Evolutionary conservation across 805 yeast genomes (phyloP).

Genomic region (Suhomyces vadensis): DNA sequence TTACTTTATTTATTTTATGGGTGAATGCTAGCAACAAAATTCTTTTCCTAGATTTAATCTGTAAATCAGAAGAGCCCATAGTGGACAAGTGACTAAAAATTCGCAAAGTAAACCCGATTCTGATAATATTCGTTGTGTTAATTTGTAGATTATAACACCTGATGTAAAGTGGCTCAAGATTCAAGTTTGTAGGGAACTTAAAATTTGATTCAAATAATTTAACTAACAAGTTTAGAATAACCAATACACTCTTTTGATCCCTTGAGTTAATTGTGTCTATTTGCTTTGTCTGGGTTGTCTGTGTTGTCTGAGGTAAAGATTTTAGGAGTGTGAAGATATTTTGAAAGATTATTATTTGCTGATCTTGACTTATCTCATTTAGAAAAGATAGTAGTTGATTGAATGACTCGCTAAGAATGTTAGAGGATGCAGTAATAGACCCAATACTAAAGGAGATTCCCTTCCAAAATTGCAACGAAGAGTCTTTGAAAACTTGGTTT

Average conservation of each 20-base stretch:
- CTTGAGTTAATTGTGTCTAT: slow-evolving; percentile 14
- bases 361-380: slow-evolving; percentile 21
- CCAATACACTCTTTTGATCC: slow-evolving; percentile 22
- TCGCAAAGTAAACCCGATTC: slow-evolving; percentile 42
- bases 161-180: slow-evolving; percentile 40
- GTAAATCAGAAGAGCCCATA: slow-evolving; percentile 8
- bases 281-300: no score
- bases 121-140: slow-evolving; percentile 40
- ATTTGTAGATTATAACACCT: slow-evolving; percentile 59
- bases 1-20: slow-evolving; percentile 33
- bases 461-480: slow-evolving; percentile 49
- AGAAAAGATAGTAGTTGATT: slow-evolving; percentile 34
- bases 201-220: slow-evolving; percentile 42
- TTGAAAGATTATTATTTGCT: slow-evolving; percentile 12
- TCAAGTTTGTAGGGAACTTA: slow-evolving; percentile 28
- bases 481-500: slow-evolving; percentile 8
- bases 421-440: slow-evolving; percentile 51
- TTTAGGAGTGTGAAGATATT: slow-evolving; percentile 21
- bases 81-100: slow-evolving; percentile 44
- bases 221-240: slow-evolving; percentile 31
- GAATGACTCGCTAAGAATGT: slow-evolving; percentile 45
- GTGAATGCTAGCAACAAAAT: slow-evolving; percentile 28
- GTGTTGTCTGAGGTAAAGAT: slow-evolving; percentile 14
- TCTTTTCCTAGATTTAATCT: slow-evolving; percentile 17
- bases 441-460: slow-evolving; percentile 60